These are phyloP conservation scores for Talaromyces rugulosus DNA, from an alignment of 2,329 filamentous ascomycete species.

Conservation along the genomic window DNA sequence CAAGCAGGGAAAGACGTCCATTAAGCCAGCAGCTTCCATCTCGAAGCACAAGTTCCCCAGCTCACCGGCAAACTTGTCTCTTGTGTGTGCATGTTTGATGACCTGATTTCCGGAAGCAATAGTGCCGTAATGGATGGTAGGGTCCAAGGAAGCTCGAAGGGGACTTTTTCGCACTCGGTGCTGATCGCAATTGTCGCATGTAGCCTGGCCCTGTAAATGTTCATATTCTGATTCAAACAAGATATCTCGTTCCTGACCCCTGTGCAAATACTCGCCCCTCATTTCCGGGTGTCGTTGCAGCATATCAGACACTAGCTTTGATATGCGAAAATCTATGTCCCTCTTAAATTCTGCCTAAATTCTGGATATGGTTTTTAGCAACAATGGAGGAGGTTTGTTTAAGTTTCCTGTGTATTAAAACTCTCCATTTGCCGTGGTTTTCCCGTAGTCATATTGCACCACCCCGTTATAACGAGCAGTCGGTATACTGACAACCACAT, in stretches of 20 bases:
- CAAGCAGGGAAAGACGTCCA: slow-evolving; percentile 19
- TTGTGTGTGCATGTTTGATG: background rate
- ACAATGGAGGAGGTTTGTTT: slow-evolving; percentile 11
- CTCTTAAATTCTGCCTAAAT: slow-evolving; percentile 4
- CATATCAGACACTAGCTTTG: slow-evolving; percentile 4
- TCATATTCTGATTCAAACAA: background rate
- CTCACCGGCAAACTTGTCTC: background rate
- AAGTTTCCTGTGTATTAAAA: slow-evolving; percentile 19
- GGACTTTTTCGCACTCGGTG: background rate
- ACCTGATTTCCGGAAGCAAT: slow-evolving; percentile 20
- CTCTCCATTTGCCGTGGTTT: slow-evolving; percentile 16
- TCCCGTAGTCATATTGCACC: slow-evolving; percentile 27
- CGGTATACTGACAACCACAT: slow-evolving; percentile 26
- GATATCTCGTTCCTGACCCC: background rate
- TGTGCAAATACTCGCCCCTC: background rate
- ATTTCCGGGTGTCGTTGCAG: background rate
- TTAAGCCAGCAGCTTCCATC: slow-evolving; percentile 17
- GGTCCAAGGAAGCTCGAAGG: background rate
- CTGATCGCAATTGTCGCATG: background rate
- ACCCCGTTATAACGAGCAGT: slow-evolving; percentile 17
- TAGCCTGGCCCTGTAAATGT: background rate
- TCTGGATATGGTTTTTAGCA: slow-evolving; percentile 6
- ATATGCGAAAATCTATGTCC: background rate
- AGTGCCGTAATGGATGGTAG: slow-evolving; percentile 17
- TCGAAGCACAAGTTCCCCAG: slow-evolving; percentile 19